Percentiles rank a stretch among this genome's conserved stretches.
phyloP scores from a whole-genome alignment of 148 eudicot species.

The Nyssa sinensis region DNA sequence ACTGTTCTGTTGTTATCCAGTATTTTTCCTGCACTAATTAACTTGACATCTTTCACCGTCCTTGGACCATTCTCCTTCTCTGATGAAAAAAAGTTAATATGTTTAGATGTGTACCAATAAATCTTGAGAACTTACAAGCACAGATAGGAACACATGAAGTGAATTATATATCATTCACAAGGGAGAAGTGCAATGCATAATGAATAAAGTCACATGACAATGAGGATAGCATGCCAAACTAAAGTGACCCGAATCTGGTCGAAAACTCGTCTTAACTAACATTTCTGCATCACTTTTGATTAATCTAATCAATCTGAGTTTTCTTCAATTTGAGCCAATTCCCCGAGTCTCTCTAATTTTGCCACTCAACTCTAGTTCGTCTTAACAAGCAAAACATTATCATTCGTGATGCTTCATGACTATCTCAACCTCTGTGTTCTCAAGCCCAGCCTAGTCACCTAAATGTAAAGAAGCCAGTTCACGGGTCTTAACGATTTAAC shows the following conservation, averaged over 20 bases:
- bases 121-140: neutral
- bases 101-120: neutral
- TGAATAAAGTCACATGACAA: neutral
- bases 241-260: neutral
- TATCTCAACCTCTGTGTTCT: neutral
- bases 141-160: neutral
- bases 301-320: neutral
- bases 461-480: neutral
- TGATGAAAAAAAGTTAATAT: constrained; percentile 12
- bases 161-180: neutral
- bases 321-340: neutral
- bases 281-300: neutral
- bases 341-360: neutral
- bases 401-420: neutral
- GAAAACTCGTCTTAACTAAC: neutral
- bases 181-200: neutral
- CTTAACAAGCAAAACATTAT: neutral
- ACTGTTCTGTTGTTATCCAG: constrained; percentile 61
- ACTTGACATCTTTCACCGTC: constrained; percentile 62
- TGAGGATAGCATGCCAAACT: neutral
- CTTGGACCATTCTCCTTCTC: constrained; percentile 59
- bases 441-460: neutral
- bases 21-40: constrained; percentile 59
- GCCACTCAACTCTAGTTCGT: neutral
- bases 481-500: neutral